These are phyloP conservation scores for Tuber borchii DNA, from an alignment of 495 filamentous ascomycete genomes.

Conservation along the genomic window DNA sequence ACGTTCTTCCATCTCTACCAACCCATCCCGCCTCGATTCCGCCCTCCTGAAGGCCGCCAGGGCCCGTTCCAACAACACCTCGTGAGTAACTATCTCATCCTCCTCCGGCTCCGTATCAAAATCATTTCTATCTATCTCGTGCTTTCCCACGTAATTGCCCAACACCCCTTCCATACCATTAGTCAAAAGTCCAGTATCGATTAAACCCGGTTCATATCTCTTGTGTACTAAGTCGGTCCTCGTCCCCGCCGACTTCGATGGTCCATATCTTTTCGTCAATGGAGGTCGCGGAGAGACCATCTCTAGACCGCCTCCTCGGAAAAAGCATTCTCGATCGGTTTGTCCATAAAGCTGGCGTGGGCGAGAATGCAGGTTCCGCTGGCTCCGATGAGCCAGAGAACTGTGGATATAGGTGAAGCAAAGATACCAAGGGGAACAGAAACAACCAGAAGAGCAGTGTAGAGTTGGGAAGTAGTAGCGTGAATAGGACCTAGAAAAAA, in stretches of 20 bases:
- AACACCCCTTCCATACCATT: slow-evolving; percentile 8
- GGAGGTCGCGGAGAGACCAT: slow-evolving; percentile 44
- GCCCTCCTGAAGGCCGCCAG: slow-evolving; percentile 27
- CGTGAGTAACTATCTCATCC: slow-evolving; percentile 16
- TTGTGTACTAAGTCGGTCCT: slow-evolving; percentile 10
- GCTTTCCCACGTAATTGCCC: slow-evolving; percentile 23
- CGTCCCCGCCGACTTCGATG: slow-evolving; percentile 26
- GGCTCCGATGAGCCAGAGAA: slow-evolving; percentile 92
- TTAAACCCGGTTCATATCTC: slow-evolving; percentile 20
- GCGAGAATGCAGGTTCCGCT: slow-evolving; percentile 85
- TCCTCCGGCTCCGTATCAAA: slow-evolving; percentile 7
- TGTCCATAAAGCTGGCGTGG: slow-evolving; percentile 93
- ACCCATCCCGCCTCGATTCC: slow-evolving; percentile 22
- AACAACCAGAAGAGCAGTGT: slow-evolving; percentile 75
- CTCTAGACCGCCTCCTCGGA: slow-evolving; percentile 99
- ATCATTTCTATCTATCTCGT: slow-evolving; percentile 4
- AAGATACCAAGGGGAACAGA: slow-evolving; percentile 74
- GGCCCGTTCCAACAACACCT: slow-evolving; percentile 34
- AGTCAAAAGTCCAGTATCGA: slow-evolving; percentile 1
- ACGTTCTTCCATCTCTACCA: slow-evolving; percentile 35
- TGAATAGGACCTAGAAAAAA: slow-evolving; percentile 50
- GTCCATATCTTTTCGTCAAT: slow-evolving; percentile 41
- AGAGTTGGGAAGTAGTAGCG: slow-evolving; percentile 87
- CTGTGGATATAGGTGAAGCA: slow-evolving; percentile 70
- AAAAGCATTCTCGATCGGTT: slow-evolving; percentile 99